These are phyloP conservation scores for Lactarius sp. DNA, from an alignment of 768 basidiomycete genomes.

Conservation along the genomic window DNA sequence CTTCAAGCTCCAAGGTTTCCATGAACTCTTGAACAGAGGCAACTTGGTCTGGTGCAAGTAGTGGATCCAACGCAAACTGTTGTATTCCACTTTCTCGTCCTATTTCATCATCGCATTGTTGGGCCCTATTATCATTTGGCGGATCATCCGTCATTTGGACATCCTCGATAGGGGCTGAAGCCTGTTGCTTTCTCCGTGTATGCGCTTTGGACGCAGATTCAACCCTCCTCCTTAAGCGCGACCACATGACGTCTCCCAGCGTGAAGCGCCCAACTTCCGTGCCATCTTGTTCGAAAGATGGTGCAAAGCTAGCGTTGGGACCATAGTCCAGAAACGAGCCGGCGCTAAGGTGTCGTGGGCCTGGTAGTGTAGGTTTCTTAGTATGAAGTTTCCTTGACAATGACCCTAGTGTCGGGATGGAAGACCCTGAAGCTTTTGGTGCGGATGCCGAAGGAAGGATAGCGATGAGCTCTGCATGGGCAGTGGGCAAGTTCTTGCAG, in stretches of 20 bases:
- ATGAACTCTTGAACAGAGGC: constrained; percentile 55
- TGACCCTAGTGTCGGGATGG: constrained; percentile 49
- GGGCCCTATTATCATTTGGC: constrained; percentile 19
- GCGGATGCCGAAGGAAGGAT: constrained; percentile 59
- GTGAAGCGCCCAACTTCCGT: constrained; percentile 58
- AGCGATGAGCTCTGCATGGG: constrained; percentile 70
- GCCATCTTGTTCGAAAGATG: constrained; percentile 73
- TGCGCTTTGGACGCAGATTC: constrained; percentile 29
- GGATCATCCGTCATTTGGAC: constrained; percentile 9
- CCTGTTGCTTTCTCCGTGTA: neutral
- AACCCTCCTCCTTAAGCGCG: constrained; percentile 40
- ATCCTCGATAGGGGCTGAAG: neutral
- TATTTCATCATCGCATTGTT: constrained; percentile 21
- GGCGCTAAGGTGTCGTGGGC: constrained; percentile 52
- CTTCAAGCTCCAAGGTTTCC: constrained; percentile 59
- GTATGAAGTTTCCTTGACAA: constrained; percentile 44
- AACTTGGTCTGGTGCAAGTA: constrained; percentile 55
- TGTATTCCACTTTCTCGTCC: constrained; percentile 30
- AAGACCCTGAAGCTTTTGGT: constrained; percentile 26
- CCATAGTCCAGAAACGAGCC: constrained; percentile 80
- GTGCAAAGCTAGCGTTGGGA: constrained; percentile 68
- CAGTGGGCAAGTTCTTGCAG: constrained; percentile 51
- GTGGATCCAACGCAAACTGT: constrained; percentile 43
- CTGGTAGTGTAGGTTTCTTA: constrained; percentile 40
- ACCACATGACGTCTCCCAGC: constrained; percentile 56